Percentiles rank a stretch among this genome's conserved stretches.
phyloP scores from a whole-genome alignment of 306 rosid genomes.

The Acacia confusa region DNA sequence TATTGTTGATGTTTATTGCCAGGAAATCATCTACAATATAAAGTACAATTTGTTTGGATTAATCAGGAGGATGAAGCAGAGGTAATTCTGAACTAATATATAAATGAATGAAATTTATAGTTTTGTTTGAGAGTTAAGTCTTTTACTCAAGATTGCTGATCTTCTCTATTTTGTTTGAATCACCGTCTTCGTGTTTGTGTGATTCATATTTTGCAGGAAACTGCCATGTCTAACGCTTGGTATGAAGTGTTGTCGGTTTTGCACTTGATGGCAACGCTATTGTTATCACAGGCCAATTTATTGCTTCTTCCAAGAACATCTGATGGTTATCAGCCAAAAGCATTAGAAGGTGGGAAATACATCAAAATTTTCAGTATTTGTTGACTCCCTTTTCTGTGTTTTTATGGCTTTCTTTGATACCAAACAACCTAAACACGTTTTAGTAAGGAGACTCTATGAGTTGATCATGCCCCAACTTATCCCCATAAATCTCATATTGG shows the following conservation, averaged over 20 bases:
- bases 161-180: background rate
- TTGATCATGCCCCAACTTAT: background rate
- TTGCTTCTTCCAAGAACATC: constrained; percentile 95
- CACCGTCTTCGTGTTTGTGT: background rate
- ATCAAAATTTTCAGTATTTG: constrained; percentile 18
- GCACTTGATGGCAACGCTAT: constrained; percentile 91
- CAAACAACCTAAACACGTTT: constrained; percentile 18
- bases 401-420: constrained; percentile 6
- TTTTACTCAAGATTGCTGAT: constrained; percentile 29
- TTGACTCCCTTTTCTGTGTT: background rate
- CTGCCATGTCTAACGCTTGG: constrained; percentile 85
- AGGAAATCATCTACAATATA: constrained; percentile 95
- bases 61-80: constrained; percentile 96
- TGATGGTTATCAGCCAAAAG: constrained; percentile 85
- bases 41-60: constrained; percentile 83
- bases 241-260: constrained; percentile 95
- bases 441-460: background rate
- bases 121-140: constrained; percentile 30
- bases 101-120: background rate
- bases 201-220: constrained; percentile 66
- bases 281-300: constrained; percentile 81
- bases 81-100: constrained; percentile 40
- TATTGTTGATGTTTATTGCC: constrained; percentile 30
- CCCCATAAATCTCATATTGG: background rate
- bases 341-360: constrained; percentile 71